phyloP scores from a whole-genome alignment of 1,284 basidiomycete genomes.

The Microbotryum lychnidis-dioicae region DNA sequence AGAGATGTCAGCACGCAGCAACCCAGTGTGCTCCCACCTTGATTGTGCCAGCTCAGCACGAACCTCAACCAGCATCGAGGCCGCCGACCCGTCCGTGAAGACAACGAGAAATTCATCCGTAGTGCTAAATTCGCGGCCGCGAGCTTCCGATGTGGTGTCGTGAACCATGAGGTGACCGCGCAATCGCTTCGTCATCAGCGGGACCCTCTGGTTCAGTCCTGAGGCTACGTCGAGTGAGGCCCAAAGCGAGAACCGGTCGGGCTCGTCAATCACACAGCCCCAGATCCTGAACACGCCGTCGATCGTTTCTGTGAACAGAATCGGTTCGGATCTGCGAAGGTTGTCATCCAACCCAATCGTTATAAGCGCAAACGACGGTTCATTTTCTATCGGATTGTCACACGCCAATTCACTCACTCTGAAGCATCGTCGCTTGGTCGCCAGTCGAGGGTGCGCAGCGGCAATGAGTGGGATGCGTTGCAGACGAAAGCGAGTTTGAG shows the following conservation, averaged over 20 bases:
- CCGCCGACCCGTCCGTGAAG: slow-evolving; percentile 58
- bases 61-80: slow-evolving; percentile 51
- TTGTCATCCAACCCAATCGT: slow-evolving; percentile 61
- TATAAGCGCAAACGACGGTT: slow-evolving; percentile 55
- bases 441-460: slow-evolving; percentile 13
- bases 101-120: slow-evolving; percentile 31
- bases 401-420: slow-evolving; percentile 9
- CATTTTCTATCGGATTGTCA: slow-evolving; percentile 34
- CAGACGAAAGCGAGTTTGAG: slow-evolving; percentile 10
- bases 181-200: slow-evolving; percentile 47
- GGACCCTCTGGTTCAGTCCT: slow-evolving; percentile 30
- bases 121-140: slow-evolving; percentile 41
- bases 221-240: slow-evolving; percentile 60
- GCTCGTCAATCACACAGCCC: slow-evolving; percentile 75
- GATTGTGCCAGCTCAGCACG: slow-evolving; percentile 53
- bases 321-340: slow-evolving; percentile 62
- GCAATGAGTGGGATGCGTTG: slow-evolving; percentile 11
- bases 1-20: background rate
- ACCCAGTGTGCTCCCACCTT: too few species aligned
- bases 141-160: slow-evolving; percentile 32
- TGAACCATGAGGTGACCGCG: slow-evolving; percentile 53
- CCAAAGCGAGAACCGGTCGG: slow-evolving; percentile 73
- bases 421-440: slow-evolving; percentile 19
- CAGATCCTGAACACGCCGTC: slow-evolving; percentile 73
- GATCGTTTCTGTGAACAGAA: slow-evolving; percentile 65